These are phyloP conservation scores for Cajanus cajan DNA, from an alignment of 306 rosid species.

Conservation along the genomic window DNA sequence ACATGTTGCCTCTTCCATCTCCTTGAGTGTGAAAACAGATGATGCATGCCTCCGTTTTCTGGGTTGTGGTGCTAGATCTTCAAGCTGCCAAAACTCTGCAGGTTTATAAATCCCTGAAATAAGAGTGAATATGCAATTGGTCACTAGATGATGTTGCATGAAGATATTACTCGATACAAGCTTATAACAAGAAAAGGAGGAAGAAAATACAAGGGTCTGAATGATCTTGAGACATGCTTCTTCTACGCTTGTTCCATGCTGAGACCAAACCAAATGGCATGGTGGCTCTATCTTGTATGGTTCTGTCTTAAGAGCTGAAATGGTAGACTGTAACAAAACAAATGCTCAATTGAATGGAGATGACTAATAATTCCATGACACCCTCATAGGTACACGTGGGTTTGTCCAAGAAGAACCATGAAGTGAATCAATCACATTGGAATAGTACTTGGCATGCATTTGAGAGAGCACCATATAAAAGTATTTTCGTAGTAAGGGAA, in stretches of 20 bases:
- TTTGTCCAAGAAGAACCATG: background rate
- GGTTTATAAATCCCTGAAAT: constrained; percentile 72
- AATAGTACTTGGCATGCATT: constrained; percentile 11
- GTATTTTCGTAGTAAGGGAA: constrained; percentile 30
- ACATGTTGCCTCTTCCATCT: constrained; percentile 85
- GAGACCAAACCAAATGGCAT: constrained; percentile 88
- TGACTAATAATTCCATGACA: constrained; percentile 24
- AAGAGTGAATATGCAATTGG: background rate
- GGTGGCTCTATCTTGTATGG: constrained; percentile 24
- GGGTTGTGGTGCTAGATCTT: constrained; percentile 55
- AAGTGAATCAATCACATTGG: constrained; percentile 22
- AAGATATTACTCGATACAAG: background rate
- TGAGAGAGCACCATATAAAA: constrained; percentile 18
- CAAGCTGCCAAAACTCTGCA: constrained; percentile 73
- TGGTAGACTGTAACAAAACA: constrained; percentile 23
- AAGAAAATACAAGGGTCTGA: constrained; percentile 68
- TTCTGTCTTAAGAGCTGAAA: constrained; percentile 16
- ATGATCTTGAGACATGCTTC: constrained; percentile 77
- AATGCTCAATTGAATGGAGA: constrained; percentile 34
- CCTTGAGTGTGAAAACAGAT: constrained; percentile 70
- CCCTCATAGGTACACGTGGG: background rate
- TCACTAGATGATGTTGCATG: background rate
- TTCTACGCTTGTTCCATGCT: constrained; percentile 86
- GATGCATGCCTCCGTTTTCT: constrained; percentile 68
- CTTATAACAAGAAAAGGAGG: background rate